Conservation (phyloP, 805 yeast genomes). For the Metschnikowia cubensis region DNA sequence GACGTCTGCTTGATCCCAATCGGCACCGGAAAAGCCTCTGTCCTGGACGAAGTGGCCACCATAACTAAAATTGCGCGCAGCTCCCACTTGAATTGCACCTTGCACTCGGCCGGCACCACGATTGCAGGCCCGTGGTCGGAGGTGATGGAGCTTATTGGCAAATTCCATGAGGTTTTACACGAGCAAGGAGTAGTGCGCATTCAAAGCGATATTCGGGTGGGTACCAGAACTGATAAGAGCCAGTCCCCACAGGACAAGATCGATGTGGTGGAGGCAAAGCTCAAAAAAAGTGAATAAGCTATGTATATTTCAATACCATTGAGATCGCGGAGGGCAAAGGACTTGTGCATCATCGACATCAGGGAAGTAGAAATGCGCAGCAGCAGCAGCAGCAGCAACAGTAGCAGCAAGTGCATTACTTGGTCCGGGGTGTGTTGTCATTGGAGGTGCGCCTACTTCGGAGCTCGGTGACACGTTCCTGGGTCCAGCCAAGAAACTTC, state of each 20-base stretch:
- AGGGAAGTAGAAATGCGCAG: too few species aligned
- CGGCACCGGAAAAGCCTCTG: conserved; percentile 76
- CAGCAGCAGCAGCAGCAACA: too few species aligned
- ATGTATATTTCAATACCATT: background rate
- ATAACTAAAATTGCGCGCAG: conserved; percentile 61
- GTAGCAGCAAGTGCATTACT: background rate
- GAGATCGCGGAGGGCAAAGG: too few species aligned
- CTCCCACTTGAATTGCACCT: conserved; percentile 59
- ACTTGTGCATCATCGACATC: too few species aligned
- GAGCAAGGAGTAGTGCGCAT: conserved; percentile 66
- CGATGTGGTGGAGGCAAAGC: conserved; percentile 55
- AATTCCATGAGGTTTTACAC: conserved; percentile 70
- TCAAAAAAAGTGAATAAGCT: conserved; percentile 9
- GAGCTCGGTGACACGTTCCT: conserved; percentile 30
- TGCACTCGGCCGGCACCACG: conserved; percentile 92
- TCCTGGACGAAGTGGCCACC: conserved; percentile 73
- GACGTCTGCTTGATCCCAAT: conserved; percentile 85
- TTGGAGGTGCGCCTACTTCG: background rate
- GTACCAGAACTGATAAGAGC: conserved; percentile 73
- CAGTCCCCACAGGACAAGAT: conserved; percentile 74
- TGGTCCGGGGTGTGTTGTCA: background rate
- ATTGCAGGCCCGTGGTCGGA: conserved; percentile 92
- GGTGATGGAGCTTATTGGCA: conserved; percentile 75
- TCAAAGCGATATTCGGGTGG: conserved; percentile 83
- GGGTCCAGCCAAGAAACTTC: conserved; percentile 51